Evolutionary conservation across 2,329 filamentous ascomycete genomes (phyloP).

Genomic region (Curvularia eragrostidis): DNA sequence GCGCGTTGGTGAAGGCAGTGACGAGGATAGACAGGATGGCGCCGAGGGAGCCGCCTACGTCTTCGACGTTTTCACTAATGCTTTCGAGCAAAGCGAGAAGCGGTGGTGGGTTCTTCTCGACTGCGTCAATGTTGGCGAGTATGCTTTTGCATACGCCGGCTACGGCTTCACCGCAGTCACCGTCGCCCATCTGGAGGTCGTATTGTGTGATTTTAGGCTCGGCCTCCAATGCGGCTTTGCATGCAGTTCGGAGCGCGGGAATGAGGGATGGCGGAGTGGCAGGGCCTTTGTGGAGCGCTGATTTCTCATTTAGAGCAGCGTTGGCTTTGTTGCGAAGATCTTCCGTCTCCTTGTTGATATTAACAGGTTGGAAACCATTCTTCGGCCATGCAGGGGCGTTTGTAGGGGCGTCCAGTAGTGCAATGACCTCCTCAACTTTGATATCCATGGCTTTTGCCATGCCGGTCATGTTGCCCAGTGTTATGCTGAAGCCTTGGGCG

Average conservation of each 20-base stretch:
- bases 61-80: constrained; percentile 68
- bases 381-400: constrained; percentile 61
- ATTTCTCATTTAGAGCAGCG: constrained; percentile 29
- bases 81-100: constrained; percentile 65
- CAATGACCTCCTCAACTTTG: constrained; percentile 53
- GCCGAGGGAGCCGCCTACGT: constrained; percentile 76
- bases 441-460: constrained; percentile 53
- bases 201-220: constrained; percentile 71
- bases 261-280: constrained; percentile 52
- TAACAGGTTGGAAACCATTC: constrained; percentile 51
- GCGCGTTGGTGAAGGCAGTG: constrained; percentile 69
- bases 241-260: constrained; percentile 51
- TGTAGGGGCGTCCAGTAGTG: constrained; percentile 59
- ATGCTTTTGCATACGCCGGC: constrained; percentile 71
- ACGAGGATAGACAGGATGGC: constrained; percentile 86
- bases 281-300: constrained; percentile 33
- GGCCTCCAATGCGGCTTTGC: constrained; percentile 59
- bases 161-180: constrained; percentile 77
- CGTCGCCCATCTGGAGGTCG: constrained; percentile 85
- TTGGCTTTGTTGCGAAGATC: constrained; percentile 40
- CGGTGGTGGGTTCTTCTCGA: constrained; percentile 58
- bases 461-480: constrained; percentile 59
- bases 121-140: constrained; percentile 57
- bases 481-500: constrained; percentile 63
- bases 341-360: constrained; percentile 36